A percentile compares a stretch with the other conserved stretches of the same genome.
phyloP scores from a whole-genome alignment of 257 asterid genomes.

The Gentiana straminea region DNA sequence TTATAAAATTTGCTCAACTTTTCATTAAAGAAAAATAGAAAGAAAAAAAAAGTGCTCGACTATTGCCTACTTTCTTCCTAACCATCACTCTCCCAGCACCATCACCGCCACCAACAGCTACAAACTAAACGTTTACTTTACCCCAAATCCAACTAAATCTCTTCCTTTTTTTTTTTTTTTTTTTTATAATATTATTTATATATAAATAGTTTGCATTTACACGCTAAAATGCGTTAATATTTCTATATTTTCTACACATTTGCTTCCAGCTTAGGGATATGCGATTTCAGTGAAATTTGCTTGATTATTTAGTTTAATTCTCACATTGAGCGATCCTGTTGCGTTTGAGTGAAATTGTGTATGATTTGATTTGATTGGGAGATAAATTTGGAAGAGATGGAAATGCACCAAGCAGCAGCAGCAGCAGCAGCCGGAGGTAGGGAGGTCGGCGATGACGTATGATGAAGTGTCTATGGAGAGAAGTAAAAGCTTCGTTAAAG shows the following conservation, averaged over 20 bases:
- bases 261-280: background rate
- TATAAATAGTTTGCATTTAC: background rate
- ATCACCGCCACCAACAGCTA: slow-evolving; percentile 4
- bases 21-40: too few species aligned
- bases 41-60: too few species aligned
- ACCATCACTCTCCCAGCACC: slow-evolving; percentile 8
- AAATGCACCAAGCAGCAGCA: slow-evolving; percentile 7
- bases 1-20: too few species aligned
- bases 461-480: slow-evolving; percentile 69
- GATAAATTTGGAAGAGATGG: slow-evolving; percentile 19
- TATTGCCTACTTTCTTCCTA: slow-evolving; percentile 1
- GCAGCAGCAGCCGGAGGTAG: slow-evolving; percentile 16
- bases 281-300: background rate
- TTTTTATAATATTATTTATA: background rate
- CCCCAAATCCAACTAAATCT: slow-evolving; percentile 25
- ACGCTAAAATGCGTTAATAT: background rate
- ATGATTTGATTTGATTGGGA: background rate
- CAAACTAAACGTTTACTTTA: slow-evolving; percentile 16
- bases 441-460: slow-evolving; percentile 42
- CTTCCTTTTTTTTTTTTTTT: background rate
- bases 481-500: slow-evolving; percentile 75
- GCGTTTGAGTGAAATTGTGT: too few species aligned
- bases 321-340: background rate
- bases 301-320: background rate
- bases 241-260: background rate